Evolutionary conservation across 345 rosid genomes (phyloP), one percentile per base, ranked within the genome.

Genomic region (Carallia pectinifolia): DNA sequence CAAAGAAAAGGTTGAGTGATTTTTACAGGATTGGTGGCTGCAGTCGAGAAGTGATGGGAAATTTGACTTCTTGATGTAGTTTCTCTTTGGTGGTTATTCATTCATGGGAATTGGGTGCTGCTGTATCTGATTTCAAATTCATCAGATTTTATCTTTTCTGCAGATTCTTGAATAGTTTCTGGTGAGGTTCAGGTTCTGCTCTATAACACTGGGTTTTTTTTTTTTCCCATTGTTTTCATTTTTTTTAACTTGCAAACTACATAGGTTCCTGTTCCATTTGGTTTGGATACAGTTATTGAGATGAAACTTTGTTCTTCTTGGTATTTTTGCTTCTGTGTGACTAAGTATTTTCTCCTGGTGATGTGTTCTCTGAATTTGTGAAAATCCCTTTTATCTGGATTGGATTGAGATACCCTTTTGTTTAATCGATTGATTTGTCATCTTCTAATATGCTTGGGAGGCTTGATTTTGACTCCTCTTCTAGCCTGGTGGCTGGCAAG

Each of bases 131-230:
- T 84, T 50, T 73, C 65, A 65, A 71, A 77, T 74, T 79, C 77
- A 60, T 74, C 79, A 70, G 78, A 62, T 79, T 81, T 81, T 75
- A 1, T 66, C 71, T 66, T 74, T 73, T 81, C 80, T 72, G 81
- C 82, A 67, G 77, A 80, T 71, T 80, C 74, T 74, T 80, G 52
- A 59, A 63, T 72, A 44, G 39, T 82, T 68, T 66, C 68, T 37
- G 83, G 84, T 77, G 36, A 82, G 69, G 48, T 69, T 58, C 66
- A 64, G 58, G 6, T 53, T 44, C 19, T 47, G 29, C 50, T 4
- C 75, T 54, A 4, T 1, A 7, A 31, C 48, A n/a, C 36, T 10
- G 50, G 12, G 44, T 5, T 44, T 69, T 61, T 8, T 61, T 27
- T 23, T 23, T 23, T 23, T 23, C 23, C 23, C 23, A 23, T 23